Conservation (phyloP, 2,329 filamentous ascomycete genomes). For the Graphilbum sp. region DNA sequence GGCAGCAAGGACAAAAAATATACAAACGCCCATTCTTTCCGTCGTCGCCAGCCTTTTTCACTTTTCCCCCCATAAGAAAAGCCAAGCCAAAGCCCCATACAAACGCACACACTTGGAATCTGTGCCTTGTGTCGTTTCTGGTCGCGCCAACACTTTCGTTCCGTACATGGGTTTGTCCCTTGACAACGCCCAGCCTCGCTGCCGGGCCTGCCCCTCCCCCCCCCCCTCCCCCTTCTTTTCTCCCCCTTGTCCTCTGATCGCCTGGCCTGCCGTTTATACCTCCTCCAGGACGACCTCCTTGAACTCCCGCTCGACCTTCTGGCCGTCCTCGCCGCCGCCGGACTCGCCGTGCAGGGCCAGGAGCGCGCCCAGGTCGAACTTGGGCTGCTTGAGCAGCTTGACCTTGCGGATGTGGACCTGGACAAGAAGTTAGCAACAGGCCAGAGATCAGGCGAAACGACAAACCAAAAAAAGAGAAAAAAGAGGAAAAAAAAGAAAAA, state of each 20-base stretch:
- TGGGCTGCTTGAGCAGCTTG: constrained; percentile 96
- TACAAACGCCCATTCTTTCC: constrained; percentile 2
- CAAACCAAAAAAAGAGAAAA: too few relatives aligned
- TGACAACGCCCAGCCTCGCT: background rate
- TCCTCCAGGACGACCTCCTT: constrained; percentile 91
- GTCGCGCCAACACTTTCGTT: background rate
- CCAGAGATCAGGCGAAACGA: too few relatives aligned
- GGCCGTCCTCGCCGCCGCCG: constrained; percentile 83
- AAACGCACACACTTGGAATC: background rate
- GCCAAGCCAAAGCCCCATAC: constrained; percentile 4
- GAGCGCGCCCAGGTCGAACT: constrained; percentile 96
- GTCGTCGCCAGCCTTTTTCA: background rate
- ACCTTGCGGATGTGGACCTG: constrained; percentile 99
- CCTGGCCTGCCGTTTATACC: constrained; percentile 47
- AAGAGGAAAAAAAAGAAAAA: too few relatives aligned
- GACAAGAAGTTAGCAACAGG: too few relatives aligned
- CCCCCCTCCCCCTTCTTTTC: too few relatives aligned
- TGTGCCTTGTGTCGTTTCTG: background rate
- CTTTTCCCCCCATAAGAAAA: background rate
- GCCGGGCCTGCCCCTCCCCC: too few relatives aligned
- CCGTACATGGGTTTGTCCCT: background rate
- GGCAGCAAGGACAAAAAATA: constrained; percentile 1
- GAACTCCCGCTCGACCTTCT: constrained; percentile 99
- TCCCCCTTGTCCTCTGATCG: too few relatives aligned
- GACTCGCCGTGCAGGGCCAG: constrained; percentile 97